Evolutionary conservation across 2,329 filamentous ascomycete species (phyloP).

Genomic region (Anisogramma anomala): DNA sequence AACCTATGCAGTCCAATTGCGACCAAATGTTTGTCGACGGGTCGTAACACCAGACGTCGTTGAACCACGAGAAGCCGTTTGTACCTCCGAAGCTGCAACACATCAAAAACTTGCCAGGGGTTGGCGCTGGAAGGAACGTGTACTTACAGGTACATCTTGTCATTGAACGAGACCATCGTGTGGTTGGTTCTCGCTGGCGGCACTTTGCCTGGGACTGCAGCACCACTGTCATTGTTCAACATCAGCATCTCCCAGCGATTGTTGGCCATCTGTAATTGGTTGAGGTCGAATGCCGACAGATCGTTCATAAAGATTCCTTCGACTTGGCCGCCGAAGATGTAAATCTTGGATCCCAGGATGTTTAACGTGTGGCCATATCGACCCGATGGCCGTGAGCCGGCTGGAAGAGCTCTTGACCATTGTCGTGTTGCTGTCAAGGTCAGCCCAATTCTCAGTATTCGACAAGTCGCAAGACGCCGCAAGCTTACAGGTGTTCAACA

Average conservation of each 20-base stretch:
- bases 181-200: constrained; percentile 93
- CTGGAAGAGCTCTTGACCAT: constrained; percentile 89
- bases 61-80: constrained; percentile 94
- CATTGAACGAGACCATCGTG: constrained; percentile 79
- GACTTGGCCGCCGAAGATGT: constrained; percentile 93
- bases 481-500: constrained; percentile 88
- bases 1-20: constrained; percentile 90
- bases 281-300: constrained; percentile 86
- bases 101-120: constrained; percentile 10
- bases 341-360: constrained; percentile 93
- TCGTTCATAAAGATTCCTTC: constrained; percentile 99
- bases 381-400: constrained; percentile 73
- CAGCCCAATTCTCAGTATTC: background rate
- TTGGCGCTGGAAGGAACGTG: background rate
- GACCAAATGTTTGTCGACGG: constrained; percentile 72
- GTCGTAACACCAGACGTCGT: constrained; percentile 96
- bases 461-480: background rate
- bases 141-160: constrained; percentile 83
- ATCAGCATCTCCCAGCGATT: constrained; percentile 95
- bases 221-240: constrained; percentile 55
- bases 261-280: constrained; percentile 78
- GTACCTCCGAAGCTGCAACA: constrained; percentile 78
- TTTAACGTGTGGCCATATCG: constrained; percentile 95
- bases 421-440: constrained; percentile 70
- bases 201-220: constrained; percentile 49